These are phyloP conservation scores for Termitomyces sp. DNA, from an alignment of 768 basidiomycete species.

Conservation along the genomic window DNA sequence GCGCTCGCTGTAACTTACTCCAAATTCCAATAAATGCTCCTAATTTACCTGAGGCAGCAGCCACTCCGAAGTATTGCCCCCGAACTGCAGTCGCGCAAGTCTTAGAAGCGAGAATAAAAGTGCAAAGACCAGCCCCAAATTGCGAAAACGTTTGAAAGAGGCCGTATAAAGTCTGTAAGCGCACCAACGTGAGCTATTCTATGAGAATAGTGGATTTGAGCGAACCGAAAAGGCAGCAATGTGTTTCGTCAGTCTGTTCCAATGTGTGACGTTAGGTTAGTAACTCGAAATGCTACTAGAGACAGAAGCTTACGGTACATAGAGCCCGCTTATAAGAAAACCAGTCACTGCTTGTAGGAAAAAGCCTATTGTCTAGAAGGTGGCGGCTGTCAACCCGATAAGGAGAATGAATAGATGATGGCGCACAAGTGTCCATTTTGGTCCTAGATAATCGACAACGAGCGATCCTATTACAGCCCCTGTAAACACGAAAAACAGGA, in stretches of 20 bases:
- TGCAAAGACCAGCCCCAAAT: conserved; percentile 79
- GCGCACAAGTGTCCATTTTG: conserved; percentile 66
- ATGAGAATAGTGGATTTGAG: background rate
- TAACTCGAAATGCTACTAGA: background rate
- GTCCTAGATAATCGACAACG: conserved; percentile 67
- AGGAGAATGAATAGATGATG: conserved; percentile 31
- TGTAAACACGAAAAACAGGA: background rate
- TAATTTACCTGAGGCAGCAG: conserved; percentile 80
- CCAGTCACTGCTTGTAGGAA: conserved; percentile 67
- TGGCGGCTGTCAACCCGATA: conserved; percentile 42
- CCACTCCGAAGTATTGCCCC: conserved; percentile 80
- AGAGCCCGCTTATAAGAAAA: conserved; percentile 86
- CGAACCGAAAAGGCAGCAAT: conserved; percentile 67
- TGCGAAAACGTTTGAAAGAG: conserved; percentile 87
- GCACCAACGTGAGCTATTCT: background rate
- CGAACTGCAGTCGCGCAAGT: conserved; percentile 78
- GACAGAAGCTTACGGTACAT: conserved; percentile 36
- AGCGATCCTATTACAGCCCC: conserved; percentile 71
- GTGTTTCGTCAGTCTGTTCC: conserved; percentile 47
- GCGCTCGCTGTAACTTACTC: conserved; percentile 39
- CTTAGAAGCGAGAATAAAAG: conserved; percentile 82
- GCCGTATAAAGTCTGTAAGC: conserved; percentile 69
- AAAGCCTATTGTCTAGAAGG: conserved; percentile 56
- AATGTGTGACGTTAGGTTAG: background rate
- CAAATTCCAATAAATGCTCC: conserved; percentile 82